Evolutionary conservation across 768 basidiomycete species (phyloP), one percentile per base, ranked within the genome.

Genomic region (Russula lepida): DNA sequence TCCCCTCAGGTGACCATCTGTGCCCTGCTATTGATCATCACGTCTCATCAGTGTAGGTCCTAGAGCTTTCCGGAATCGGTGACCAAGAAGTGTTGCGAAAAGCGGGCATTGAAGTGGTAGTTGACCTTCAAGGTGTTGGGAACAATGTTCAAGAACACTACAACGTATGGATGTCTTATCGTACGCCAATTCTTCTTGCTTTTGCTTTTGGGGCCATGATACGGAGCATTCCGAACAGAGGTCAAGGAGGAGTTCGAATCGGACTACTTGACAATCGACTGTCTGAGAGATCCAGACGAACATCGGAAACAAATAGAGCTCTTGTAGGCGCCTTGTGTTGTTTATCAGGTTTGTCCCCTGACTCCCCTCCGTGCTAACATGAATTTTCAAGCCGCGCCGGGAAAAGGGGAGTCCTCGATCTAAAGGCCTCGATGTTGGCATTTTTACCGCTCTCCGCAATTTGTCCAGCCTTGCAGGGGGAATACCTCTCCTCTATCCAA

Each of bases 21-120:
- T 27, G 6, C 4, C 25, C 8, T 33, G 23, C 30, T 27, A 15
- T 33, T 6, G 23, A 12, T 7, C 30, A 27, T 43, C 28, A 11
- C 25, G 17, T 47, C 54, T 49, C 41, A 25, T 44, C 12, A 19
- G 17, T 12, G 2, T 19, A 64, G 63, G 39, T 66, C 27, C 52
- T 66, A n/a, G 65, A 66, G 37, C 63, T 66, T 17, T 66, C 65
- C 12, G 65, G 65, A 3, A 66, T 66, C 12, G 65, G 65, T 13
- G 32, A 64, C 33, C 33, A 56, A 8, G 46, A 46, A 11, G 53
- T 66, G 8, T 53, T 66, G 21, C 46, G 32, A 25, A 46, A 56
- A 8, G 53, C 51, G 12, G 59, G 59, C 11, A 58, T 66, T 11
- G 23, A 57, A 19, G 47, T 46, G 15, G 28, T 23, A 3, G 52